A percentile compares a stretch with the other conserved stretches of the same genome.
Conservation (phyloP, 2,329 filamentous ascomycete genomes). For the Neofusicoccum ribis region DNA sequence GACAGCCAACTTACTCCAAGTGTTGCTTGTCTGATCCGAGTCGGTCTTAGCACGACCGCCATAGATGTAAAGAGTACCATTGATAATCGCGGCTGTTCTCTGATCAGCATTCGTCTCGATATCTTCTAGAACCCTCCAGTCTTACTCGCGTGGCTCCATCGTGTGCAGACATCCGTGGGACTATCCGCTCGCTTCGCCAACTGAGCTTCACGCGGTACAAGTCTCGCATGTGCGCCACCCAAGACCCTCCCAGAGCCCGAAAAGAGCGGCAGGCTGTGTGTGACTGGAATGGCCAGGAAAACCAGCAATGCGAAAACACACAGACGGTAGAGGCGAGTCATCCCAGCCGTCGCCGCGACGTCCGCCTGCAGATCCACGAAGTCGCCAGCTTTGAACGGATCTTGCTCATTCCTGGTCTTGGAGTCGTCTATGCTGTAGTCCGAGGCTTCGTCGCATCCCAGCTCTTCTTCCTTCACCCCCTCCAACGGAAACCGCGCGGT, state of each 20-base stretch:
- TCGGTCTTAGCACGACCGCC: slow-evolving; percentile 66
- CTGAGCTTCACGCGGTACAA: background rate
- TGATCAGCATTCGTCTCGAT: background rate
- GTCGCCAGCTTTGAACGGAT: background rate
- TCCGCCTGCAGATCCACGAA: background rate
- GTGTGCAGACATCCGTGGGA: slow-evolving; percentile 36
- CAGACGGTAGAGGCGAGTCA: background rate
- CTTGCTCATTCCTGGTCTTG: background rate
- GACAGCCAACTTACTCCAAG: slow-evolving; percentile 62
- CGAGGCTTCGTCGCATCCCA: background rate
- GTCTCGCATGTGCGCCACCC: background rate
- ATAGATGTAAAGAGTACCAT: slow-evolving; percentile 75
- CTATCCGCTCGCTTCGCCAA: slow-evolving; percentile 31
- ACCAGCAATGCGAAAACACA: background rate
- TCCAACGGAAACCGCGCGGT: background rate
- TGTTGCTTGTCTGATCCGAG: slow-evolving; percentile 60
- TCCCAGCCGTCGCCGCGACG: background rate
- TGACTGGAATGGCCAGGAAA: background rate
- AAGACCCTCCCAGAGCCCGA: background rate
- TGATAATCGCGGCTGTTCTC: slow-evolving; percentile 61
- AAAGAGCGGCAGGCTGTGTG: background rate
- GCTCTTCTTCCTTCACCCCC: background rate
- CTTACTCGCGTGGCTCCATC: slow-evolving; percentile 38
- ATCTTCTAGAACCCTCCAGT: background rate
- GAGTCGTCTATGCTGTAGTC: background rate